Conservation (phyloP, 2,329 filamentous ascomycete species). For the Hirsutella rhossiliensis region DNA sequence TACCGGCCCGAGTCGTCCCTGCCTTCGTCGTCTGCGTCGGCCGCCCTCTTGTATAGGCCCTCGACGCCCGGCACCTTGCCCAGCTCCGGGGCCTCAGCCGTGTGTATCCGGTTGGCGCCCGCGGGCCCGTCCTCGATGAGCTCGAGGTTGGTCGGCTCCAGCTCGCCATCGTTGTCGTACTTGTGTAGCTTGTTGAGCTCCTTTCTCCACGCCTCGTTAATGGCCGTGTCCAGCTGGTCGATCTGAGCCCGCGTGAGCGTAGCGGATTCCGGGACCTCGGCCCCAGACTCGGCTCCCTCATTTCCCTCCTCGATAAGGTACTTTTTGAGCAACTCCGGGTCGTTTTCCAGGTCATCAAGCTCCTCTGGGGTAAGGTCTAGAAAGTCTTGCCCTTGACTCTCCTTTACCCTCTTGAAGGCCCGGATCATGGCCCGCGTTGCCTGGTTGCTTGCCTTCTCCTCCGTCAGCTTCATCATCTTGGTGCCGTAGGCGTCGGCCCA, state of each 20-base stretch:
- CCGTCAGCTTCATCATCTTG: conserved; percentile 30
- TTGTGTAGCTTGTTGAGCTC: conserved; percentile 23
- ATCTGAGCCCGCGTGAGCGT: conserved; percentile 22
- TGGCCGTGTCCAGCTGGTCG: conserved; percentile 16
- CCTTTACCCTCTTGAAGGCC: conserved; percentile 29
- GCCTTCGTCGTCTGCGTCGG: conserved; percentile 37
- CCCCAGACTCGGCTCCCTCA: conserved; percentile 11
- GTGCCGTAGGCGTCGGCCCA: conserved; percentile 41
- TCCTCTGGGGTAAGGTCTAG: conserved; percentile 39
- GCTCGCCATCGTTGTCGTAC: conserved; percentile 16
- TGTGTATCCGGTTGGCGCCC: conserved; percentile 21
- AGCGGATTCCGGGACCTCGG: conserved; percentile 11
- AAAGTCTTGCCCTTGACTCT: conserved; percentile 27
- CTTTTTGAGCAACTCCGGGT: conserved; percentile 25
- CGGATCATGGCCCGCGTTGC: conserved; percentile 28
- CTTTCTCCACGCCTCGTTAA: conserved; percentile 4
- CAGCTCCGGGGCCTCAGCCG: conserved; percentile 34
- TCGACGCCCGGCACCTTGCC: conserved; percentile 41
- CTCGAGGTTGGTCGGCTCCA: conserved; percentile 22
- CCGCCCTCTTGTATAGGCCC: conserved; percentile 34
- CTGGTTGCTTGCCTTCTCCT: conserved; percentile 29
- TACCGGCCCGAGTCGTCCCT: conserved; percentile 38
- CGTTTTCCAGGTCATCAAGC: conserved; percentile 26
- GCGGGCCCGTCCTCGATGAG: conserved; percentile 24
- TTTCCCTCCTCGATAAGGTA: conserved; percentile 17